Percentiles rank a stretch among this genome's conserved stretches.
Evolutionary conservation across 148 eudicot species (phyloP).

Genomic region (Persicaria maculosa): DNA sequence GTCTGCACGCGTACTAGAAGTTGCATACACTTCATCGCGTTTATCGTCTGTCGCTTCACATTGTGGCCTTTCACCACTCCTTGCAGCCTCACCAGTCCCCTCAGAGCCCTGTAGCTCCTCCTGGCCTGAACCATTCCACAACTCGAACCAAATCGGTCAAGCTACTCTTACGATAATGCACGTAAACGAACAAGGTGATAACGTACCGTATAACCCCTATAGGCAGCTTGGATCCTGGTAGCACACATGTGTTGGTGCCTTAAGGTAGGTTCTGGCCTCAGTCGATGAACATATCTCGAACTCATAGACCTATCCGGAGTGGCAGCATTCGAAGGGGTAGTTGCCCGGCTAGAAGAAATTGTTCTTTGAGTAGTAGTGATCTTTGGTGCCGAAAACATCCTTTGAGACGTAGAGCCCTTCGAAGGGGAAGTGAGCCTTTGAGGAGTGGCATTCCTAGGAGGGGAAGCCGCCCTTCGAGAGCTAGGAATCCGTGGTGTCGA

Average conservation of each 20-base stretch:
- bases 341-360: conserved; percentile 15
- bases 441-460: conserved; percentile 13
- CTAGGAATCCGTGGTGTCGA: conserved; percentile 25
- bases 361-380: conserved; percentile 16
- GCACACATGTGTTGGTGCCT: conserved; percentile 57
- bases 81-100: conserved; percentile 91
- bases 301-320: conserved; percentile 32
- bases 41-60: conserved; percentile 73
- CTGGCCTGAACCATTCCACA: conserved; percentile 45
- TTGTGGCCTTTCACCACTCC: conserved; percentile 82
- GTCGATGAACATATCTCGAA: conserved; percentile 27
- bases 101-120: conserved; percentile 70
- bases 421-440: conserved; percentile 3
- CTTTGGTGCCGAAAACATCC: neutral
- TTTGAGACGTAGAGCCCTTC: conserved; percentile 8
- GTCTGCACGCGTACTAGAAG: conserved; percentile 79
- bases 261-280: conserved; percentile 60
- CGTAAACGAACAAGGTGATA: neutral
- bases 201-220: conserved; percentile 72
- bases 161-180: neutral
- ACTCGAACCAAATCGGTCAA: neutral
- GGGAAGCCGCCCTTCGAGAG: conserved; percentile 15
- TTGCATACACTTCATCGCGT: conserved; percentile 89
- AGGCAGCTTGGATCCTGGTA: conserved; percentile 76
- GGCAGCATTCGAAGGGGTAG: conserved; percentile 17